Percentiles rank a stretch among this genome's conserved stretches.
Evolutionary conservation across 768 basidiomycete genomes (phyloP).

Genomic region (Lentinus tigrinus): DNA sequence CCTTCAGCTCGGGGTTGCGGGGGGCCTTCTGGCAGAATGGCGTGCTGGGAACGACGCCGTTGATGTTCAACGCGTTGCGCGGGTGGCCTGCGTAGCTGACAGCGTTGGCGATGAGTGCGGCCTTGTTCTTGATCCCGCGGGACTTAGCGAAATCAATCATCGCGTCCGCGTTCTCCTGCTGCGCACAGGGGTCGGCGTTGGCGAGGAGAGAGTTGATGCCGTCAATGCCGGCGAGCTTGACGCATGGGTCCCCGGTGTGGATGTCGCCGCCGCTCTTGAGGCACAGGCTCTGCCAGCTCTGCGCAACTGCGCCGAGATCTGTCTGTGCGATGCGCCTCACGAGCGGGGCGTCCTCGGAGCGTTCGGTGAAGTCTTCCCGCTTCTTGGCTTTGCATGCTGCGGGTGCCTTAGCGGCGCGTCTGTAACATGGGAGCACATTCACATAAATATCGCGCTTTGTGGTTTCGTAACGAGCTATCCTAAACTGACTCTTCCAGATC

Average conservation of each 20-base stretch:
- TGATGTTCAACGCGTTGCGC: slow-evolving; percentile 41
- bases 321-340: slow-evolving; percentile 30
- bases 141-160: slow-evolving; percentile 54
- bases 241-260: slow-evolving; percentile 41
- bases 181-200: slow-evolving; percentile 45
- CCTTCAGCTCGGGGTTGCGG: slow-evolving; percentile 34
- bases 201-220: slow-evolving; percentile 46
- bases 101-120: slow-evolving; percentile 42
- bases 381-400: slow-evolving; percentile 6
- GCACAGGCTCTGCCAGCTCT: slow-evolving; percentile 47
- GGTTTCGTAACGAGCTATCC: not conserved
- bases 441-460: not conserved
- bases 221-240: slow-evolving; percentile 38
- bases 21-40: slow-evolving; percentile 55
- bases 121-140: slow-evolving; percentile 37
- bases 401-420: slow-evolving; percentile 2
- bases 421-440: not conserved
- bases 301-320: slow-evolving; percentile 38
- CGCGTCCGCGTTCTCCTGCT: slow-evolving; percentile 47
- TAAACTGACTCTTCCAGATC: slow-evolving; percentile 12
- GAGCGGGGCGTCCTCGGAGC: not conserved
- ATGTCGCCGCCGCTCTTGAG: slow-evolving; percentile 41
- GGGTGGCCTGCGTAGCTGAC: slow-evolving; percentile 42
- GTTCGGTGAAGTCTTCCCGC: not conserved
- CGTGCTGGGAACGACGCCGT: slow-evolving; percentile 44